Conservation (phyloP, 768 basidiomycete species). For the Tulasnella sp. region DNA sequence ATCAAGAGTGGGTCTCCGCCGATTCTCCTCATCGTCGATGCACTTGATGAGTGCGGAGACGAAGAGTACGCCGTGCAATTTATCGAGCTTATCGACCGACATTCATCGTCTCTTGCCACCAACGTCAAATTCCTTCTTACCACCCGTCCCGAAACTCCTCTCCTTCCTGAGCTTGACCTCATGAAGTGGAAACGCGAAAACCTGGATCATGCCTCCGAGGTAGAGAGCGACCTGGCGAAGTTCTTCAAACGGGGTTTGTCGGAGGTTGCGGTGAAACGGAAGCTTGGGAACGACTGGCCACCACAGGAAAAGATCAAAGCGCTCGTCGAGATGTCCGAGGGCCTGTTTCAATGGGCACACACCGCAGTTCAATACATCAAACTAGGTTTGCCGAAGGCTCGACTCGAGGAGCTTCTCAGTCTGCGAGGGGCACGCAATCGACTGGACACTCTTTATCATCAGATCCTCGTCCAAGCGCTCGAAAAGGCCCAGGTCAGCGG, state of each 20-base stretch:
- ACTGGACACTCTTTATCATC: not conserved
- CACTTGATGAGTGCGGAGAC: not conserved
- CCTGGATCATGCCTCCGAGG: not conserved
- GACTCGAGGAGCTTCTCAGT: not conserved
- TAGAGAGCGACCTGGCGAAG: not conserved
- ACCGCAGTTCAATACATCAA: not conserved
- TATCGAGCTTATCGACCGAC: not conserved
- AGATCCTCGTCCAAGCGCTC: not conserved
- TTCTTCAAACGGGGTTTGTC: not conserved
- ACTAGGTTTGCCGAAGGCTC: not conserved
- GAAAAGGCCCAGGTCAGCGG: not conserved
- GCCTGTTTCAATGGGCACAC: not conserved
- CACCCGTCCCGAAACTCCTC: not conserved
- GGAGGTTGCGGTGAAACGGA: not conserved
- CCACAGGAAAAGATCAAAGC: not conserved
- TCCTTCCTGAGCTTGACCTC: not conserved
- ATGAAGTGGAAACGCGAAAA: not conserved
- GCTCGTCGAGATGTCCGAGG: not conserved
- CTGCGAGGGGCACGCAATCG: not conserved
- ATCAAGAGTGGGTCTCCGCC: not conserved
- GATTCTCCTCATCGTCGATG: not conserved
- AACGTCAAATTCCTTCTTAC: not conserved
- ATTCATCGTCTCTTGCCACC: not conserved
- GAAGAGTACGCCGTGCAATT: not conserved
- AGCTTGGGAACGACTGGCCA: not conserved